Evolutionary conservation across 306 rosid genomes (phyloP).

Genomic region (Purshia tridentata): DNA sequence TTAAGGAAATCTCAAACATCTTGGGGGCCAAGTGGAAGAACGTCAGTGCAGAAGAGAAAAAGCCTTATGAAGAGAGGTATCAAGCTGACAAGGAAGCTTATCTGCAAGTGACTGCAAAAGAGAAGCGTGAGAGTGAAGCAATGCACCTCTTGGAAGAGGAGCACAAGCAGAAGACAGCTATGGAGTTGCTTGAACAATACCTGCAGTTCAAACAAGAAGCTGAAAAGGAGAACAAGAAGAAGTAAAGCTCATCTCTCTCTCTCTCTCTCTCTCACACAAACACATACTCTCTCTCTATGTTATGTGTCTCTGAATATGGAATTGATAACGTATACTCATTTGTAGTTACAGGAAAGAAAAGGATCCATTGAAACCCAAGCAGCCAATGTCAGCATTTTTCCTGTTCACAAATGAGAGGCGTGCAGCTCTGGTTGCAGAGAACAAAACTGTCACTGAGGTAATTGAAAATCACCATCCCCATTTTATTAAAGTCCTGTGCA

Average conservation of each 20-base stretch:
- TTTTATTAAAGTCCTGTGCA: not conserved
- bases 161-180: conserved; percentile 81
- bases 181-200: conserved; percentile 90
- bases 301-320: too few species aligned
- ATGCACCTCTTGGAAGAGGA: conserved; percentile 83
- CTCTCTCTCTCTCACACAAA: not conserved
- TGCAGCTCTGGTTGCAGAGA: conserved; percentile 54
- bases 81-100: conserved; percentile 71
- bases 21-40: conserved; percentile 90
- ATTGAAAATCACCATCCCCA: not conserved
- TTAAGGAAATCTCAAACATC: conserved; percentile 67
- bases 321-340: conserved; percentile 6
- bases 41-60: conserved; percentile 65
- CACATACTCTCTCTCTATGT: not conserved
- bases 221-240: conserved; percentile 59
- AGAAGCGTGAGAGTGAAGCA: conserved; percentile 86
- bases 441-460: conserved; percentile 65
- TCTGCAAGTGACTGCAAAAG: conserved; percentile 55
- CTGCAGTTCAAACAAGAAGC: conserved; percentile 77
- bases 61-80: conserved; percentile 82
- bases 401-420: conserved; percentile 73
- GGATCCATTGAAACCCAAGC: conserved; percentile 95
- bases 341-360: conserved; percentile 63
- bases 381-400: conserved; percentile 79
- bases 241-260: conserved; percentile 26